phyloP scores from a whole-genome alignment of 768 basidiomycete genomes.

The Tremella mesenterica region DNA sequence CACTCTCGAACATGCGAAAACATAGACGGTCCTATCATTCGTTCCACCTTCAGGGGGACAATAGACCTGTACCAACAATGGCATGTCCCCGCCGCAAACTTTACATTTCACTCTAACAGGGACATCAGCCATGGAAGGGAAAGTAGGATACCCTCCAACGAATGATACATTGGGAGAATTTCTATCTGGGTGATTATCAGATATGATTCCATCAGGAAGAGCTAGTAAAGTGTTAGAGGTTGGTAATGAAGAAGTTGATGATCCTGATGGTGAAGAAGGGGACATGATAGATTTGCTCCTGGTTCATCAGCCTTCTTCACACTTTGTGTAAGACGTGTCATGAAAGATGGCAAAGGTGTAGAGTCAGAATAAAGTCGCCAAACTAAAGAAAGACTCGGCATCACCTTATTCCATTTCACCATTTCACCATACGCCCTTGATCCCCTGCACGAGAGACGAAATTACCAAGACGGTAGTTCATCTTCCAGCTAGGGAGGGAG shows the following conservation, averaged over 20 bases:
- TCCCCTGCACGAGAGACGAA: neutral
- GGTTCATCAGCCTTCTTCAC: neutral
- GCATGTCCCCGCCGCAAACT: slow-evolving; percentile 34
- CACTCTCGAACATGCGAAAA: slow-evolving; percentile 34
- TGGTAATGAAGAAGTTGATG: slow-evolving; percentile 27
- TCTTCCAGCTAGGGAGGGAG: slow-evolving; percentile 2
- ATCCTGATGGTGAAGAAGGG: slow-evolving; percentile 30
- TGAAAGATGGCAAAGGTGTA: neutral
- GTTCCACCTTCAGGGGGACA: slow-evolving; percentile 43
- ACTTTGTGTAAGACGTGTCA: too few species aligned
- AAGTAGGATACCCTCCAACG: slow-evolving; percentile 42
- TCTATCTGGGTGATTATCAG: slow-evolving; percentile 18
- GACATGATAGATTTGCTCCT: slow-evolving; percentile 12
- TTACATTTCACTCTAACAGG: slow-evolving; percentile 28
- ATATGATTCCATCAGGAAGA: slow-evolving; percentile 37
- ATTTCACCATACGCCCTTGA: slow-evolving; percentile 5
- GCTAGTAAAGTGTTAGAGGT: slow-evolving; percentile 33
- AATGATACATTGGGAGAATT: slow-evolving; percentile 26
- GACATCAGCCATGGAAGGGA: slow-evolving; percentile 20
- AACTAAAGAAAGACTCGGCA: slow-evolving; percentile 37
- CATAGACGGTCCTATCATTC: slow-evolving; percentile 42
- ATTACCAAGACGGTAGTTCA: slow-evolving; percentile 17
- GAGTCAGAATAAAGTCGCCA: slow-evolving; percentile 39
- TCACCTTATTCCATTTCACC: slow-evolving; percentile 8
- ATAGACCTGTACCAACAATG: slow-evolving; percentile 41